Percentiles rank a stretch among this genome's conserved stretches.
These are phyloP conservation scores for Arachis monticola DNA, from an alignment of 331 rosid species.

Conservation along the genomic window DNA sequence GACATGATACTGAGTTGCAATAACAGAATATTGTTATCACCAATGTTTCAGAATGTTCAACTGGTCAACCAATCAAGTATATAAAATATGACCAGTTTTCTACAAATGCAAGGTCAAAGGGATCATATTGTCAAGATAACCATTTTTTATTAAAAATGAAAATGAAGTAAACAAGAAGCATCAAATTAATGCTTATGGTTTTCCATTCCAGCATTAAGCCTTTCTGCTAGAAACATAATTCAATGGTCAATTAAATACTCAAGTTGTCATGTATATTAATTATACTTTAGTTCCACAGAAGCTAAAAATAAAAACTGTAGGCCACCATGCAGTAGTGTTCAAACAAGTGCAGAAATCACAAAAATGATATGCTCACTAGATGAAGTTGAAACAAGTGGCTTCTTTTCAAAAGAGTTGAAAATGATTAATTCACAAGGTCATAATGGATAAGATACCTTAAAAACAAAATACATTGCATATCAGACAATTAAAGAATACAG, in stretches of 20 bases:
- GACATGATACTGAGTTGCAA: background rate
- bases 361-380: too few relatives aligned
- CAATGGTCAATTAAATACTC: background rate
- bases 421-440: background rate
- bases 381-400: background rate
- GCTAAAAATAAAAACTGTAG: background rate
- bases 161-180: slow-evolving; percentile 6
- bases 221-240: slow-evolving; percentile 11
- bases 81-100: slow-evolving; percentile 3
- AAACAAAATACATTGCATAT: background rate
- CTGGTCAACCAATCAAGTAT: slow-evolving; percentile 4
- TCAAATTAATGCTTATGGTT: background rate
- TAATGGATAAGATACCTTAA: background rate
- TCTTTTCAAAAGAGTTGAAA: slow-evolving; percentile 6
- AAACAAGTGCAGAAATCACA: background rate
- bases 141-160: background rate
- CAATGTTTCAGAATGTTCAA: background rate
- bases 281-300: slow-evolving; percentile 12
- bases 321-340: slow-evolving; percentile 8
- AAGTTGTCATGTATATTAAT: background rate
- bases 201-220: slow-evolving; percentile 4
- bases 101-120: background rate
- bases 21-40: background rate
- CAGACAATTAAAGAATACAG: background rate
- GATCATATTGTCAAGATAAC: background rate